Evolutionary conservation across 1,284 basidiomycete genomes (phyloP), one percentile per base, ranked within the genome.

Genomic region (Heterobasidion annosum): DNA sequence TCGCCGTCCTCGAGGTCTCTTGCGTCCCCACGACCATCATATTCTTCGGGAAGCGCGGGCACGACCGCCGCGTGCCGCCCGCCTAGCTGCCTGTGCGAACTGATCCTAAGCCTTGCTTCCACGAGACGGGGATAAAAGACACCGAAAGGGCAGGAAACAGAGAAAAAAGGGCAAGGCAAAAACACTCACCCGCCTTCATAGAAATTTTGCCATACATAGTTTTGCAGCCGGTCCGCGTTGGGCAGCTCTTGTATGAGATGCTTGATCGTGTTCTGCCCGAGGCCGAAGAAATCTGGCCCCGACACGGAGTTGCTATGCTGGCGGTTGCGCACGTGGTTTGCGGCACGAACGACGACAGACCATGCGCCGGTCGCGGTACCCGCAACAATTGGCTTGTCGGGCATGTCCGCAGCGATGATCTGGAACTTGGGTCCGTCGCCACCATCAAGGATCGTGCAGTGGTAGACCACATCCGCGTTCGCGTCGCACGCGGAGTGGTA

Each of bases 281-380:
- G 72, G 7, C 89, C 89, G 63, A 88, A 91, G 67, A 91, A 90
- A 68, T 91, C 88, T 9, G 88, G 88, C 0, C 88, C 88, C 2
- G 88, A 91, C 12, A 91, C 87, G 8, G 85, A 88, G 65, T 91
- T 91, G 45, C 83, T 86, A 63, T 90, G 88, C 59, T 87, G 84
- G 19, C 86, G 75, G 64, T 86, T 83, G 50, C 88, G 79, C 57
- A 91, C 81, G 46, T 78, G 75, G 63, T 91, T 91, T 0, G 88
- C 88, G 47, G 84, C 80, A 62, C 83, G 85, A 51, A 91, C 86
- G 59, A 91, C 85, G 61, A 75, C 81, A 1, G 85, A 83, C 88
- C 88, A 91, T 50, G 88, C 87, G 35, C 88, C 88, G 0, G 88
- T 91, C 43, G 88, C 87, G 0, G 88, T 91, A n/a, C 85, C 84